Evolutionary conservation across 148 eudicot species (phyloP).

Genomic region (Spergularia marina): DNA sequence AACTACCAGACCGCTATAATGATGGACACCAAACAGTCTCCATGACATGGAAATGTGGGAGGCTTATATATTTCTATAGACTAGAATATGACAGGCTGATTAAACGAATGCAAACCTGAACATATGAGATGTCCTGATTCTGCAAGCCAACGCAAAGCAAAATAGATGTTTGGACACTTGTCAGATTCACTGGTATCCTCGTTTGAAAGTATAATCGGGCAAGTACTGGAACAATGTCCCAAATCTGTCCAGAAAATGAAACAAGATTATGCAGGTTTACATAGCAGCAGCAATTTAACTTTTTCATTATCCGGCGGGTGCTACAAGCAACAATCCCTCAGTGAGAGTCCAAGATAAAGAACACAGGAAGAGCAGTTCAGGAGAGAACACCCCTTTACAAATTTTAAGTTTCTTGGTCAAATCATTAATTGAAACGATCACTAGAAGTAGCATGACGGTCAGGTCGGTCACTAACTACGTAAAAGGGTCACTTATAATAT

Average conservation of each 20-base stretch:
- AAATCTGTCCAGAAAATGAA: conserved; percentile 46
- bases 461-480: too few relatives aligned
- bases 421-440: too few relatives aligned
- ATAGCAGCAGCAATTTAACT: neutral
- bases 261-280: conserved; percentile 1
- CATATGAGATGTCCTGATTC: conserved; percentile 50
- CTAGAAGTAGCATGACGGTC: too few relatives aligned
- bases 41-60: neutral
- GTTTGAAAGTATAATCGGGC: conserved; percentile 59
- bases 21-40: neutral
- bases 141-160: conserved; percentile 91
- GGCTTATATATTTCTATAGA: neutral
- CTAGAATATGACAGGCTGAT: neutral
- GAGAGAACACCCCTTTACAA: too few relatives aligned
- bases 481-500: too few relatives aligned
- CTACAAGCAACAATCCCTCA: too few relatives aligned
- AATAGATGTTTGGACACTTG: conserved; percentile 80
- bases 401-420: too few relatives aligned
- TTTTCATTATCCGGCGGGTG: too few relatives aligned
- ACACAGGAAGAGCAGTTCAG: too few relatives aligned
- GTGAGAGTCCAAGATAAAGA: too few relatives aligned
- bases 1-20: too few relatives aligned
- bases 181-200: conserved; percentile 71
- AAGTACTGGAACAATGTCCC: conserved; percentile 44
- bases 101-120: conserved; percentile 49